Percentiles rank a stretch among this genome's conserved stretches.
Conservation (phyloP, 2,329 filamentous ascomycete genomes). For the Pseudocercospora eumusae region DNA sequence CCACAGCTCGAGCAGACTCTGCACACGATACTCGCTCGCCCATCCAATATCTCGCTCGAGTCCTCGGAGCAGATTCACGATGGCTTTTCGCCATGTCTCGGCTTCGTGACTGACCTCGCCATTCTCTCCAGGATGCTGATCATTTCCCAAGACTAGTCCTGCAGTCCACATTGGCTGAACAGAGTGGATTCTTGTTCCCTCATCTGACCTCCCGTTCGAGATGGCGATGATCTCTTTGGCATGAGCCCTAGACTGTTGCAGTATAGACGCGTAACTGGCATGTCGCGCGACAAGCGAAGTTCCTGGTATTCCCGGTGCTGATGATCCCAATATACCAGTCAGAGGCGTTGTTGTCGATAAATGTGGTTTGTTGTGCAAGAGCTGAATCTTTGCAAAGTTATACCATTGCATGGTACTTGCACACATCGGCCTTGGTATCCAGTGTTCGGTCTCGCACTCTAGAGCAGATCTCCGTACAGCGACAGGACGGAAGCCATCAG, state of each 20-base stretch:
- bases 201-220: constrained; percentile 57
- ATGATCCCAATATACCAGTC: not conserved
- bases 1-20: constrained; percentile 56
- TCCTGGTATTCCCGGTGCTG: constrained; percentile 22
- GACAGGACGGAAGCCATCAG: constrained; percentile 61
- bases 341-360: constrained; percentile 49
- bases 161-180: constrained; percentile 63
- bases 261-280: constrained; percentile 58
- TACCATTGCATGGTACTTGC: constrained; percentile 67
- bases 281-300: constrained; percentile 57
- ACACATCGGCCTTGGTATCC: constrained; percentile 65
- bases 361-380: constrained; percentile 62
- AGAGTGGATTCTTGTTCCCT: constrained; percentile 58
- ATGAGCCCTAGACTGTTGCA: constrained; percentile 58
- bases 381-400: constrained; percentile 63
- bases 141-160: constrained; percentile 60
- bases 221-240: constrained; percentile 65
- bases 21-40: constrained; percentile 62
- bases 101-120: constrained; percentile 30
- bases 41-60: constrained; percentile 66
- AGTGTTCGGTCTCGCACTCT: constrained; percentile 49
- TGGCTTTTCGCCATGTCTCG: constrained; percentile 54
- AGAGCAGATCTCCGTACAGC: constrained; percentile 41
- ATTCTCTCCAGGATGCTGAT: constrained; percentile 23
- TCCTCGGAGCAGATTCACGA: constrained; percentile 58